Evolutionary conservation across 176 grass and related monocot species (phyloP).

Genomic region (Cenchrus americanus): DNA sequence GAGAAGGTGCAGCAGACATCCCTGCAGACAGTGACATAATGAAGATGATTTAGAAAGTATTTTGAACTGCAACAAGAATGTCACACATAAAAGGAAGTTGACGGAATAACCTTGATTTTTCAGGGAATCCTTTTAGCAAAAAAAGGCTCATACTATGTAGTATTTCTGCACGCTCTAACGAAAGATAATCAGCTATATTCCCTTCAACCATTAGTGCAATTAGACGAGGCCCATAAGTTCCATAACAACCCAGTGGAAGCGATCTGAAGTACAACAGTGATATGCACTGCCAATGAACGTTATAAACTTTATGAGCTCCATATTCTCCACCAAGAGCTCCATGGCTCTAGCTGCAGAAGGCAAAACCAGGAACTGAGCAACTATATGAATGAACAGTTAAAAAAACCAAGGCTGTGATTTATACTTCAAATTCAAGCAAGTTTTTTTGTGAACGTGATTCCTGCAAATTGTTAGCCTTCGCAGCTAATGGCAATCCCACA

Average conservation of each 20-base stretch:
- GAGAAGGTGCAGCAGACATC: slow-evolving; percentile 61
- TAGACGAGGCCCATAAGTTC: slow-evolving; percentile 44
- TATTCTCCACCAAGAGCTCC: slow-evolving; percentile 45
- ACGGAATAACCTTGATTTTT: slow-evolving; percentile 59
- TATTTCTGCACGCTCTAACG: slow-evolving; percentile 72
- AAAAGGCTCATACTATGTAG: slow-evolving; percentile 75
- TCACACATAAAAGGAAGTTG: background rate
- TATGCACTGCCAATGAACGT: slow-evolving; percentile 70
- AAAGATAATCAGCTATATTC: slow-evolving; percentile 44
- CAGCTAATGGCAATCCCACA: too few relatives aligned
- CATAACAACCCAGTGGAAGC: slow-evolving; percentile 50
- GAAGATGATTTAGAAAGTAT: too few relatives aligned
- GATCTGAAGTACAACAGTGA: slow-evolving; percentile 65
- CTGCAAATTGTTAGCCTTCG: too few relatives aligned
- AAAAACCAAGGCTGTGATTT: too few relatives aligned
- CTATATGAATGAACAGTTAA: too few relatives aligned
- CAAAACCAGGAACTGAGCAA: background rate
- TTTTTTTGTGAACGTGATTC: too few relatives aligned
- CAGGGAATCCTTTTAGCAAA: slow-evolving; percentile 63
- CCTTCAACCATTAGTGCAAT: slow-evolving; percentile 59
- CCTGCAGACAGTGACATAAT: slow-evolving; percentile 47
- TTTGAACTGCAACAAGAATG: slow-evolving; percentile 13
- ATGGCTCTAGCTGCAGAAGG: slow-evolving; percentile 60
- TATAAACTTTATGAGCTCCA: slow-evolving; percentile 69
- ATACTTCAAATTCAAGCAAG: too few relatives aligned